Evolutionary conservation across 495 filamentous ascomycete species (phyloP), one percentile per base, ranked within the genome.

Genomic region (Sabuloglossum arenarium): DNA sequence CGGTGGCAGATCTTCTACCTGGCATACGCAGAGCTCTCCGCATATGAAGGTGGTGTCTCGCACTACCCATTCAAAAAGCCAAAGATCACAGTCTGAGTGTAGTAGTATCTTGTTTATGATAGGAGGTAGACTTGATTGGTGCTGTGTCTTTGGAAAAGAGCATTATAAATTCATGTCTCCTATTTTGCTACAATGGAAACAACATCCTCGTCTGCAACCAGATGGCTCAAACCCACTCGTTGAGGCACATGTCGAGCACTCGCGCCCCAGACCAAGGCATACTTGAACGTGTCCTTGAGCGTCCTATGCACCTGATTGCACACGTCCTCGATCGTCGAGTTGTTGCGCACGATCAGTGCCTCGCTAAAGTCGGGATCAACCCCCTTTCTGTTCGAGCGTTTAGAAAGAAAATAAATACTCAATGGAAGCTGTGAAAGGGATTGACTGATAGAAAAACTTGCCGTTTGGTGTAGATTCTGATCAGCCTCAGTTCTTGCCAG

Each of bases 201-300:
- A 49, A 99, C 93, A 73, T 99, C 93, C 71, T 96, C 93, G 64
- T 99, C 93, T 1, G 82, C 74, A 57, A 99, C 89, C 42, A 77
- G 60, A 77, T 99, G 93, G 9, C 76, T 73, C 64, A 99, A 68
- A 1, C 93, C 93, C 30, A 96, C 90, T 46, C 93, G 76, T 70
- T 99, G 93, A 14, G 93, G 91, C 14, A 95, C 75, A 75, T 99
- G 93, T 61, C 87, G 74, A 23, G 91, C 91, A 69, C 89, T 96
- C 11, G 86, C 87, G 23, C 93, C 93, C 93, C 93, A 99, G 1
- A 99, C 93, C 62, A 97, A 67, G 1, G 93, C 93, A 71, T 96
- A 97, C 71, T 97, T 99, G 73, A 97, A 99, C 2, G 87, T 94
- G 47, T 99, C 93, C 76, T 96, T 97, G 58, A 99, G 71, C 28